phyloP scores from a whole-genome alignment of 805 yeast species.

The Yarrowia sp. region DNA sequence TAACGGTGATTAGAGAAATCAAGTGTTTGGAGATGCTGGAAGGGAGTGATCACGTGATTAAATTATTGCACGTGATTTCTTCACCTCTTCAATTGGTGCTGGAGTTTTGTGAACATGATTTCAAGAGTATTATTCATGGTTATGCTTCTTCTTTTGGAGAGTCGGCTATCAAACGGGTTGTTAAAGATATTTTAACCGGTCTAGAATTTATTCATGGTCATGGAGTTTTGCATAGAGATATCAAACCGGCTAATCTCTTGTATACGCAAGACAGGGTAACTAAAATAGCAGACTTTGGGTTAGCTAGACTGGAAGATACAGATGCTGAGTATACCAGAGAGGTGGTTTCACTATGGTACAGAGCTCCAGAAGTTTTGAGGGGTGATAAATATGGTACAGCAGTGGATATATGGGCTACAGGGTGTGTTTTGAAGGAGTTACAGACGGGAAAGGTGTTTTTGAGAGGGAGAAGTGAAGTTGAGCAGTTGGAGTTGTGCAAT shows the following conservation, averaged over 20 bases:
- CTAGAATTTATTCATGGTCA: conserved; percentile 62
- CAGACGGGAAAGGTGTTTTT: background rate
- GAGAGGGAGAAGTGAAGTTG: background rate
- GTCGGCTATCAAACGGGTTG: background rate
- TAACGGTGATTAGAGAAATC: background rate
- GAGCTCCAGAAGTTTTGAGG: conserved; percentile 2
- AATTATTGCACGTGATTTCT: conserved; percentile 57
- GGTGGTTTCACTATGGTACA: conserved; percentile 11
- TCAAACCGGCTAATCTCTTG: conserved; percentile 88
- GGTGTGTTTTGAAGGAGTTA: background rate
- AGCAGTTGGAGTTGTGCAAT: conserved; percentile 2
- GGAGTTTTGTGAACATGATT: conserved; percentile 39
- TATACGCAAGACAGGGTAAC: conserved; percentile 68
- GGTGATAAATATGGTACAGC: background rate
- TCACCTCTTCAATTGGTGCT: conserved; percentile 34
- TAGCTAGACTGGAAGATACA: conserved; percentile 66
- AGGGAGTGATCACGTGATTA: background rate
- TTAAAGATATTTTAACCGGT: conserved; percentile 50
- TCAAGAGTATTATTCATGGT: conserved; percentile 47
- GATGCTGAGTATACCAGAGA: conserved; percentile 14
- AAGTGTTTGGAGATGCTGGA: conserved; percentile 10
- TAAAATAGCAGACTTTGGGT: conserved; percentile 94
- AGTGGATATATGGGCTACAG: conserved; percentile 3
- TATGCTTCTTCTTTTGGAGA: background rate
- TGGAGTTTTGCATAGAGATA: conserved; percentile 85